Conservation (phyloP, 371 early-diverging fungal genomes). For the Rhizopus microsporus region DNA sequence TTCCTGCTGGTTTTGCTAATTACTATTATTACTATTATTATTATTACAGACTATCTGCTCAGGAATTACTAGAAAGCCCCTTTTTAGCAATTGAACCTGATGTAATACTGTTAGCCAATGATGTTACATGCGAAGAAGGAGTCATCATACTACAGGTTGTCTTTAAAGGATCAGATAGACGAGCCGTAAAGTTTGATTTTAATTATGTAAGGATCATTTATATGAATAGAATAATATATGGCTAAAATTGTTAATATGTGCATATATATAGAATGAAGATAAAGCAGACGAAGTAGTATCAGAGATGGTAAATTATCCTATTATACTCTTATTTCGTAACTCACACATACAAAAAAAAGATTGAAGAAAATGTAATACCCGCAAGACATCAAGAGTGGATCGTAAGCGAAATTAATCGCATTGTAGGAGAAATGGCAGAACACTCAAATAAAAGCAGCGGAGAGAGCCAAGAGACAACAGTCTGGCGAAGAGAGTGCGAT, state of each 20-base stretch:
- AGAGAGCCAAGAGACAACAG: slow-evolving; percentile 42
- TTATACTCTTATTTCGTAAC: too few species aligned
- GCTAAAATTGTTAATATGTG: too few species aligned
- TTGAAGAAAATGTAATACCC: slow-evolving; percentile 78
- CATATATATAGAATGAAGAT: slow-evolving; percentile 38
- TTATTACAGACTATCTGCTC: slow-evolving; percentile 65
- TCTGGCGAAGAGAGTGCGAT: slow-evolving; percentile 48
- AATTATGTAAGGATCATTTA: slow-evolving; percentile 60
- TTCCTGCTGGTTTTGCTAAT: too few species aligned
- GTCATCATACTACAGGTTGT: slow-evolving; percentile 73
- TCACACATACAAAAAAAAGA: slow-evolving; percentile 37
- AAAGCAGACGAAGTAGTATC: slow-evolving; percentile 90
- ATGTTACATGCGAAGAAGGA: slow-evolving; percentile 59
- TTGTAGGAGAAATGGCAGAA: slow-evolving; percentile 73
- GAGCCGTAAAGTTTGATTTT: slow-evolving; percentile 89
- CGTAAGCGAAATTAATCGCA: slow-evolving; percentile 84
- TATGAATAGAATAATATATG: too few species aligned
- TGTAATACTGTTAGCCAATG: slow-evolving; percentile 64
- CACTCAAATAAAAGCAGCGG: slow-evolving; percentile 28
- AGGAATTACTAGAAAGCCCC: slow-evolving; percentile 77
- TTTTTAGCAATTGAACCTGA: slow-evolving; percentile 84
- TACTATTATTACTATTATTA: too few species aligned
- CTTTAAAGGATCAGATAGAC: slow-evolving; percentile 78
- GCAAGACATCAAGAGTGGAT: slow-evolving; percentile 75
- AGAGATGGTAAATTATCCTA: slow-evolving; percentile 69